Percentiles rank a stretch among this genome's conserved stretches.
phyloP scores from a whole-genome alignment of 2,329 filamentous ascomycete species.

The Xylariaceae sp. region DNA sequence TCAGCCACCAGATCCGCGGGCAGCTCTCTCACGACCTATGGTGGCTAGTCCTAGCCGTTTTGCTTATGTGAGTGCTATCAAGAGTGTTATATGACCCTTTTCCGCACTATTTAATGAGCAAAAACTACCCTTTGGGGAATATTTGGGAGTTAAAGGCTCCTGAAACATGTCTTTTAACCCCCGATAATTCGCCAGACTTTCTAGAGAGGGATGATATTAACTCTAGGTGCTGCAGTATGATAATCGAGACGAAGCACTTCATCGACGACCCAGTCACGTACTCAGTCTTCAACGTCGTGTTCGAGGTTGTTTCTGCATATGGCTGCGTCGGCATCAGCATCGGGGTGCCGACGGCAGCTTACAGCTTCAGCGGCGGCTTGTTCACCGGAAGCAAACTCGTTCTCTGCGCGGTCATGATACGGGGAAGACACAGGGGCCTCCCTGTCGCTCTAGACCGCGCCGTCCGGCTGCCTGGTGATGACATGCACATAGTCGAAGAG shows the following conservation, averaged over 20 bases:
- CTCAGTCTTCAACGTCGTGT: conserved; percentile 61
- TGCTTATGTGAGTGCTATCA: conserved; percentile 47
- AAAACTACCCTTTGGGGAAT: too few relatives aligned
- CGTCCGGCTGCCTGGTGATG: conserved; percentile 44
- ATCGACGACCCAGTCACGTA: conserved; percentile 53
- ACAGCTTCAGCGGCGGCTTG: conserved; percentile 59
- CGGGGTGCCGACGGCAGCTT: conserved; percentile 54
- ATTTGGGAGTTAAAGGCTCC: too few relatives aligned
- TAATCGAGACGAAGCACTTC: conserved; percentile 60
- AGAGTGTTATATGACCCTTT: too few relatives aligned
- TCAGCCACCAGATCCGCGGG: conserved; percentile 58
- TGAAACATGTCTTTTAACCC: too few relatives aligned
- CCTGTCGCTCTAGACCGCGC: conserved; percentile 60
- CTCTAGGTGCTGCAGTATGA: conserved; percentile 34
- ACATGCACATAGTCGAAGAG: conserved; percentile 44
- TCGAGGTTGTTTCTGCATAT: conserved; percentile 60
- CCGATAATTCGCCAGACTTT: too few relatives aligned
- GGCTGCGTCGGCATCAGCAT: conserved; percentile 62
- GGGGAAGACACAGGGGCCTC: conserved; percentile 57
- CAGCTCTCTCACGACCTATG: conserved; percentile 68
- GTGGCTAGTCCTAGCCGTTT: conserved; percentile 63
- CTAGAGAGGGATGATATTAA: too few relatives aligned
- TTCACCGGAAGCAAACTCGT: conserved; percentile 58
- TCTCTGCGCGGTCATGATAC: conserved; percentile 58
- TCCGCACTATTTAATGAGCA: too few relatives aligned